Evolutionary conservation across 2,329 filamentous ascomycete genomes (phyloP).

Genomic region (Trichoderma koningii): DNA sequence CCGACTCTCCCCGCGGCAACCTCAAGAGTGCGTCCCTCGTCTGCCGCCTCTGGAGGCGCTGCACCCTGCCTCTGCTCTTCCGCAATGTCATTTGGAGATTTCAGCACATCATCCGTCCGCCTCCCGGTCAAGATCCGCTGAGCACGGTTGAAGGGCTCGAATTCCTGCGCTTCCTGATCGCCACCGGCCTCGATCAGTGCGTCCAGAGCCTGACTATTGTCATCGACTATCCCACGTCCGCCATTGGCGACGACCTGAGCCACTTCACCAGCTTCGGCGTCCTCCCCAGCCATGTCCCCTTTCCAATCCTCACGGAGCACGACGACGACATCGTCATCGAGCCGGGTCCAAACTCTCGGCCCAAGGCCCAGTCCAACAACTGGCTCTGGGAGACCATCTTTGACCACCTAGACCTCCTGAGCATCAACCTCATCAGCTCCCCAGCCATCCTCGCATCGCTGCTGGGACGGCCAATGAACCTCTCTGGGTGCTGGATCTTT

Average conservation of each 20-base stretch:
- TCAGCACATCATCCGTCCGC: constrained; percentile 37
- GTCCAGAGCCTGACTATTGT: constrained; percentile 48
- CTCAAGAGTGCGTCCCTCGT: constrained; percentile 61
- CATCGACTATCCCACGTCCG: constrained; percentile 37
- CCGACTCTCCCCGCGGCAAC: constrained; percentile 29
- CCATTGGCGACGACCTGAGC: constrained; percentile 35
- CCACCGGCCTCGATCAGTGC: constrained; percentile 43
- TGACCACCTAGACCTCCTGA: constrained; percentile 52
- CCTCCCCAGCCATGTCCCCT: constrained; percentile 36
- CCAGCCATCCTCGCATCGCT: constrained; percentile 64
- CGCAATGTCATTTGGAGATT: constrained; percentile 51
- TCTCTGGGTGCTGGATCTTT: constrained; percentile 64
- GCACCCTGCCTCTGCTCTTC: constrained; percentile 60
- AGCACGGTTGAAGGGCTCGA: constrained; percentile 38
- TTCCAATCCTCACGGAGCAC: constrained; percentile 32
- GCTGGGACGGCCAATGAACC: constrained; percentile 57
- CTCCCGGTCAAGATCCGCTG: constrained; percentile 30
- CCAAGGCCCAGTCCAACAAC: constrained; percentile 35
- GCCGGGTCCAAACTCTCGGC: not conserved
- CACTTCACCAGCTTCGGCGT: constrained; percentile 37
- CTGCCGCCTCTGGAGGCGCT: constrained; percentile 54
- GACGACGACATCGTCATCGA: not conserved
- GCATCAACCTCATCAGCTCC: constrained; percentile 61
- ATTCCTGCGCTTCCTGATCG: constrained; percentile 44
- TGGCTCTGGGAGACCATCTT: constrained; percentile 62